phyloP scores from a whole-genome alignment of 2,329 filamentous ascomycete genomes.

The Penicillium paneum region DNA sequence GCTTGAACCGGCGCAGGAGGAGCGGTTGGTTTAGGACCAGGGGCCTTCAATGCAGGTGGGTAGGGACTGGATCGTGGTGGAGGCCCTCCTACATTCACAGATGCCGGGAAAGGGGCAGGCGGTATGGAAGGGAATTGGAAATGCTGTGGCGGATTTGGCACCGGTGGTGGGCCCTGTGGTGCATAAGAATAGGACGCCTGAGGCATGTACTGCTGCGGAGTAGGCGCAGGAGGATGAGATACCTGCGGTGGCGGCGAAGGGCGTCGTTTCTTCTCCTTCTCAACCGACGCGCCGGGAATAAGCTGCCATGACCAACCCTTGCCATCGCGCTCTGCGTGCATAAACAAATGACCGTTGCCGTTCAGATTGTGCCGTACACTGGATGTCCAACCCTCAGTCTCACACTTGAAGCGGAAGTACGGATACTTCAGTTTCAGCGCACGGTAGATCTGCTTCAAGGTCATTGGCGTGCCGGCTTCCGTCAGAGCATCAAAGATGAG shows the following conservation, averaged over 20 bases:
- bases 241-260: conserved; percentile 41
- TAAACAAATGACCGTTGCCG: conserved; percentile 56
- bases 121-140: conserved; percentile 40
- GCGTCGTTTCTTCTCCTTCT: conserved; percentile 56
- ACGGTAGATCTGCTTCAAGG: conserved; percentile 64
- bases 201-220: conserved; percentile 38
- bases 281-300: conserved; percentile 57
- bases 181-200: conserved; percentile 33
- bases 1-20: conserved; percentile 10
- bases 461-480: conserved; percentile 56
- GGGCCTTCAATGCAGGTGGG: conserved; percentile 18
- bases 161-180: conserved; percentile 26
- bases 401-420: conserved; percentile 60
- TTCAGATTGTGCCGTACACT: conserved; percentile 64
- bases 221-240: conserved; percentile 29
- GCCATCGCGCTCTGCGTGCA: conserved; percentile 59
- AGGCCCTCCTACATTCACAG: conserved; percentile 23
- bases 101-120: conserved; percentile 32
- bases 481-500: conserved; percentile 63
- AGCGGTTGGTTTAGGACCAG: conserved; percentile 12
- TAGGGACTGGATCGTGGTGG: conserved; percentile 26
- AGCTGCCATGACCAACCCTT: conserved; percentile 65
- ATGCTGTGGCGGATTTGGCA: conserved; percentile 33
- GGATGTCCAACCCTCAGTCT: conserved; percentile 63
- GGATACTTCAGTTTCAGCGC: conserved; percentile 62